These are phyloP conservation scores for Aspergillus taichungensis DNA, from an alignment of 495 filamentous ascomycete genomes.

Conservation along the genomic window DNA sequence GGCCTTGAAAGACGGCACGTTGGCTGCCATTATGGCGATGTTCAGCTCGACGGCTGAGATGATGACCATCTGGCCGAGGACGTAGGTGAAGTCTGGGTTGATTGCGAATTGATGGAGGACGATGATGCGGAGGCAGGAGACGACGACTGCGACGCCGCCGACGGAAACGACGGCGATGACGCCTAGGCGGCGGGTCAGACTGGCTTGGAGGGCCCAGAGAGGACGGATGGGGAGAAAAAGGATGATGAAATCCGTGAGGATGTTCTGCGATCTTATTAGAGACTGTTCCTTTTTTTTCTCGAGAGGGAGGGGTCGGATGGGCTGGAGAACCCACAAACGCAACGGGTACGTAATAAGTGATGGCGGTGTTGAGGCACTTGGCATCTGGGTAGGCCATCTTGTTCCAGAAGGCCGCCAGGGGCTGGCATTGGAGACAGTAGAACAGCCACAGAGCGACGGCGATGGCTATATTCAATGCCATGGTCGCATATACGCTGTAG, in stretches of 20 bases:
- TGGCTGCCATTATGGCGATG: constrained; percentile 21
- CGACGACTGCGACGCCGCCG: constrained; percentile 1
- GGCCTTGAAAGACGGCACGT: neutral
- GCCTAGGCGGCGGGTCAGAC: neutral
- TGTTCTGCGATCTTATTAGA: neutral
- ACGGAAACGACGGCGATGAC: constrained; percentile 2
- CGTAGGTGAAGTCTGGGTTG: constrained; percentile 15
- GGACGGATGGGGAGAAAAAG: constrained; percentile 1
- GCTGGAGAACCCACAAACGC: neutral
- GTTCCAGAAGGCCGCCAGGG: neutral
- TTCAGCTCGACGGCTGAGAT: constrained; percentile 21
- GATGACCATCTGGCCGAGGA: constrained; percentile 25
- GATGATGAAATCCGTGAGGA: constrained; percentile 3
- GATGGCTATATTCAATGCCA: neutral
- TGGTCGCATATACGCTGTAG: neutral
- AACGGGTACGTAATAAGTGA: neutral
- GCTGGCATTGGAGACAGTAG: constrained; percentile 1
- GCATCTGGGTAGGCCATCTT: neutral
- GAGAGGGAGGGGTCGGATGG: neutral
- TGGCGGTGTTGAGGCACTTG: neutral
- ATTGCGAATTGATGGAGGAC: constrained; percentile 13
- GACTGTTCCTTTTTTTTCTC: neutral
- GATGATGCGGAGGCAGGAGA: constrained; percentile 9
- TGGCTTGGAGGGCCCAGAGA: constrained; percentile 1
- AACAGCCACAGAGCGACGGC: constrained; percentile 3